Evolutionary conservation across 164 flowering plant genomes (phyloP), one percentile per base, ranked within the genome.

Genomic region (Berberis thunbergii): DNA sequence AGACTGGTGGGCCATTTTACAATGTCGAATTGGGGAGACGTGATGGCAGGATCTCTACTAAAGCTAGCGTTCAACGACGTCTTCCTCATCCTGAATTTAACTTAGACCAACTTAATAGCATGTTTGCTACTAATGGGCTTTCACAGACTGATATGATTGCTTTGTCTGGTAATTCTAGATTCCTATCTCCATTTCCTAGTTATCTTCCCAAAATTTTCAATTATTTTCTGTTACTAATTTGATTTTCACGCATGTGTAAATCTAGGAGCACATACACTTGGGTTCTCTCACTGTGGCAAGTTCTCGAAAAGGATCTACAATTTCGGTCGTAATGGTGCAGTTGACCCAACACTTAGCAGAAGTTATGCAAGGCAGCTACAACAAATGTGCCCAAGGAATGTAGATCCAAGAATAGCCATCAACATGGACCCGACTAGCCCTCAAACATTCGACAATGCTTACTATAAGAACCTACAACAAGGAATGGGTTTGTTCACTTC

Each of bases 1-100:
- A 86, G 91, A 57, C 85, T 0, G 91, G 95, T 0, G 91, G 95
- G n/a, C 95, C 89, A n/a, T 73, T n/a, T 9, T 86, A 79, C 64
- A 7, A 49, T 0, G 96, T 88, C 12, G 96, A 88, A 70, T 62
- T 88, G 70, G 96, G 96, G 50, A 76, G 96, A 52, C 70, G 69
- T 2, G 96, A 86, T 48, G 96, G 91, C 12, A 67, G 68, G 38
- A 69, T 72, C 39, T 86, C 96, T 0, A 77, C 79, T 0, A 68
- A 4, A 63, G 72, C 81, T 8, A 80, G 80, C 44, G 89, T 84
- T 7, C 72, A 77, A 38, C 62, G 49, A 7, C 65, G 43, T 2
- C 81, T 88, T 54, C 95, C 91, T 54, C 77, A 74, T 0, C 81
- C 91, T 1, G 63, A 12, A 0, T 84, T 80, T 67, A 83, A 73